Percentiles rank a stretch among this genome's conserved stretches.
phyloP scores from a whole-genome alignment of 2,329 filamentous ascomycete species.

The Lasiodiplodia sp. region DNA sequence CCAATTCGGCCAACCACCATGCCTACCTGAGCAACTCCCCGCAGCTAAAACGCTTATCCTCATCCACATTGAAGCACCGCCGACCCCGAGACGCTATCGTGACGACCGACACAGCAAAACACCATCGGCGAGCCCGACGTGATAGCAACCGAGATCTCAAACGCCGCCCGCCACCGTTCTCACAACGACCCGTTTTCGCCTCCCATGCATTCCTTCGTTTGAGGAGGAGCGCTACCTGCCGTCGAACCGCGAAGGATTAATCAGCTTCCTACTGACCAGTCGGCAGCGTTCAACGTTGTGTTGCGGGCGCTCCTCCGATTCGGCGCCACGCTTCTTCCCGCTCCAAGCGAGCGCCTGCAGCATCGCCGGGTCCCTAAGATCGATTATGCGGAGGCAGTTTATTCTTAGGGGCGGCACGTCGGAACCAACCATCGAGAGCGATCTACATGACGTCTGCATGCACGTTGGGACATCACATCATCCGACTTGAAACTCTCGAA shows the following conservation, averaged over 20 bases:
- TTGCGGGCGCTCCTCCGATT: not conserved
- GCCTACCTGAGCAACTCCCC: not conserved
- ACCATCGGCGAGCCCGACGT: slow-evolving; percentile 1
- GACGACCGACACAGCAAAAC: not conserved
- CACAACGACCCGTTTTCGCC: not conserved
- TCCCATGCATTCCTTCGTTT: not conserved
- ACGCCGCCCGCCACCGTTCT: not conserved
- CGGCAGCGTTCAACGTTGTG: not conserved
- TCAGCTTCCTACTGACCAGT: not conserved
- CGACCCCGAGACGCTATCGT: not conserved
- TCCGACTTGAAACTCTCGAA: not conserved
- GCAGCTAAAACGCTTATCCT: not conserved
- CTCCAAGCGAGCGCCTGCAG: slow-evolving; percentile 16
- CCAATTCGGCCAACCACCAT: not conserved
- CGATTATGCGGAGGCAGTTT: not conserved
- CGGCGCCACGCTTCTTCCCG: not conserved
- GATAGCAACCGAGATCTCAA: not conserved
- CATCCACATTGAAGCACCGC: not conserved
- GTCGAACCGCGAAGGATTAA: not conserved
- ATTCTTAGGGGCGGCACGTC: not conserved
- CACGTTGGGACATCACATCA: not conserved
- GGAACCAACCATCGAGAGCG: not conserved
- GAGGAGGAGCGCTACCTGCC: not conserved
- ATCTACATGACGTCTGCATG: slow-evolving; percentile 11
- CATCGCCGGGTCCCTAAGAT: not conserved